phyloP scores from a whole-genome alignment of 2,329 filamentous ascomycete genomes.

The Alternaria gaisen region DNA sequence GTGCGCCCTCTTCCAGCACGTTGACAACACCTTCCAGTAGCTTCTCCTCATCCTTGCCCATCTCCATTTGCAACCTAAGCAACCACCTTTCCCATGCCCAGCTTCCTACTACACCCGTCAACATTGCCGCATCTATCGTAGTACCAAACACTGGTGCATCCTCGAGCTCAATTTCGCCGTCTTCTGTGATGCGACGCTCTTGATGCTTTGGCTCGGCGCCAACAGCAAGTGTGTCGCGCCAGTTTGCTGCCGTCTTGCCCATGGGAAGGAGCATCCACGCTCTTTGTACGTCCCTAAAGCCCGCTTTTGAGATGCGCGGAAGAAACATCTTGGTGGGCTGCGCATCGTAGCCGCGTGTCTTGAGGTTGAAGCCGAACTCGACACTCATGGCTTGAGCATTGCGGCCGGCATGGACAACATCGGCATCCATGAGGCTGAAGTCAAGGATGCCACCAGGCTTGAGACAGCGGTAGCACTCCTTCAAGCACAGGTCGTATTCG shows the following conservation, averaged over 20 bases:
- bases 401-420: conserved; percentile 85
- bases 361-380: conserved; percentile 90
- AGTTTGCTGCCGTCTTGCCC: conserved; percentile 60
- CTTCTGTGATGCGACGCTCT: conserved; percentile 51
- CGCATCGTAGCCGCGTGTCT: conserved; percentile 89
- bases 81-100: conserved; percentile 99
- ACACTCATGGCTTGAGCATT: conserved; percentile 83
- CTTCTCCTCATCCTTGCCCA: conserved; percentile 69
- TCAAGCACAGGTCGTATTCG: conserved; percentile 86
- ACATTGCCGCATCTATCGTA: conserved; percentile 74
- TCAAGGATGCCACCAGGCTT: conserved; percentile 95
- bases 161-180: conserved; percentile 42
- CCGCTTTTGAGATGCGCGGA: conserved; percentile 73
- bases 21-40: conserved; percentile 65
- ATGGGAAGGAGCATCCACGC: conserved; percentile 91
- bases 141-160: conserved; percentile 44
- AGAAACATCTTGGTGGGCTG: conserved; percentile 84
- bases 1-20: conserved; percentile 68
- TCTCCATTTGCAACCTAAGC: conserved; percentile 85
- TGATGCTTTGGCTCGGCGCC: conserved; percentile 39
- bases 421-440: conserved; percentile 87
- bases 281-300: conserved; percentile 82
- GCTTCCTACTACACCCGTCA: conserved; percentile 83
- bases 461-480: conserved; percentile 87
- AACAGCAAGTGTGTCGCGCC: conserved; percentile 49